Evolutionary conservation across 805 yeast species (phyloP), one percentile per base, ranked within the genome.

Genomic region (Wickerhamomyces alni): DNA sequence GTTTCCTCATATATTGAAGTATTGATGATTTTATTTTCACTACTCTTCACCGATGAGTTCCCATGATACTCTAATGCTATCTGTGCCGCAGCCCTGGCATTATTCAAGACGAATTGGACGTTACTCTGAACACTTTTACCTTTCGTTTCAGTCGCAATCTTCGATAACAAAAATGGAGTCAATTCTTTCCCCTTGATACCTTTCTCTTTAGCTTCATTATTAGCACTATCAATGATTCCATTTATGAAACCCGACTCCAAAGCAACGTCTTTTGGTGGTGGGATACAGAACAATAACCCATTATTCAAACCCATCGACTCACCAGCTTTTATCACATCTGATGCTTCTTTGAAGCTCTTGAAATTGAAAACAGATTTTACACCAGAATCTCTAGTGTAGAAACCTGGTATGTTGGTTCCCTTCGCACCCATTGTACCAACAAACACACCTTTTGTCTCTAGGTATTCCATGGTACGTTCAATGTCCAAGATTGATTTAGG

Each of bases 371-470:
- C 94, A 1, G 93, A 82, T 36, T 48, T 47, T 4, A 80, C 75
- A 1, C 91, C 89, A 1, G 94, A 82, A 44, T 82, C 85, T 33
- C 86, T 64, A 17, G 85, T 73, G 59, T 82, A 87, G 51, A 87
- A 87, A 0, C 96, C 96, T 0, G 96, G 96, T 17, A 87, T 67
- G 27, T 68, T 64, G 3, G 73, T 61, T 0, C 77, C 76, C 11
- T 48, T 50, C 7, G 74, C 74, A 12, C 81, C 79, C 43, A 61
- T 62, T 0, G 96, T 87, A 5, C 82, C 74, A 8, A 87, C 95
- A 50, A 82, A 82, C 1, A 87, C 95, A 12, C 96, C 96, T 60
- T 87, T 88, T 0, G 96, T 87, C 58, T 87, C 96, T 38, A 87
- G 66, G 54, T 81, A 86, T 58, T 87, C 96, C 72, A 87, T 69